Evolutionary conservation across 192 early-diverging fungal genomes (phyloP), one percentile per base, ranked within the genome.

Genomic region (Coemansia sp.): DNA sequence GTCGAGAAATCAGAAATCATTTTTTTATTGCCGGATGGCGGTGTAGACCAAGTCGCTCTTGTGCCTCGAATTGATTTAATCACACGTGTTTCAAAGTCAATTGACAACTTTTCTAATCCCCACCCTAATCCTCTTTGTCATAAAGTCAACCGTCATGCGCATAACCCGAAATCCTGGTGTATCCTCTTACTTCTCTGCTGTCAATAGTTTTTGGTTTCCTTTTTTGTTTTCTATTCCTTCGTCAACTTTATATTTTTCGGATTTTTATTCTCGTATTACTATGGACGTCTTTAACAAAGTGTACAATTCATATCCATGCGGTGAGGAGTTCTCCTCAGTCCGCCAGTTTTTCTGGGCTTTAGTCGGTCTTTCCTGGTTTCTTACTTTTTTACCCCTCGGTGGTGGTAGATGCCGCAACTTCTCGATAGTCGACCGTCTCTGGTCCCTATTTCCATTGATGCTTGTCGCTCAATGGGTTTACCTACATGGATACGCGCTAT

Each of bases 341-440:
- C 57, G 70, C 6, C 13, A 15, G 54, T 62, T 71, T 10, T 75
- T 81, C 68, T 81, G 79, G 79, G 61, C 60, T n/a, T 59, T 67
- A 0, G 67, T 76, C 0, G 24, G 31, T 0, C 42, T 20, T 22
- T 70, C 40, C 44, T 82, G 70, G 68, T 2, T 70, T 1, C 67
- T 82, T 46, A 66, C 80, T 3, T 75, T 77, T 59, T 64, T 74
- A 1, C 51, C 29, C 29, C 68, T 74, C 9, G 13, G 36, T 36
- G 73, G 72, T 1, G 54, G 54, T 11, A 57, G 59, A 38, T 55
- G 34, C 8, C 79, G 79, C 61, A 80, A 86, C 72, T 86, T 64
- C 49, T 74, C 76, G 29, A 79, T 81, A n/a, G 90, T 93, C 7
- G 95, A 97, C 79, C 86, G 89, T 2, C 67, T 91, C 16, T 96